Conservation (phyloP, 768 basidiomycete species). For the Austroboletus eburneus region DNA sequence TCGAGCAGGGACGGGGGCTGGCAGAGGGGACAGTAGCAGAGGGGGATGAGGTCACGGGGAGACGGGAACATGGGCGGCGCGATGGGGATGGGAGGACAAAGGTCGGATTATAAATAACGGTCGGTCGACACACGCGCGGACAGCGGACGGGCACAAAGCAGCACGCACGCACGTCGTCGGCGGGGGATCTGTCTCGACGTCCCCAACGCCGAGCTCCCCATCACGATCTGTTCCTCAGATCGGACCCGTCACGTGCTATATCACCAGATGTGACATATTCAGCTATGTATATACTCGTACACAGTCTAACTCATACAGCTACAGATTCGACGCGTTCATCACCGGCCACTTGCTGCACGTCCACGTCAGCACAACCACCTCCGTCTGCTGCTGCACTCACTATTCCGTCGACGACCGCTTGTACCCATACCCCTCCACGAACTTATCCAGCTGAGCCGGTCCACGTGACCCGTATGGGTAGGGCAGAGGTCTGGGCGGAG, state of each 20-base stretch:
- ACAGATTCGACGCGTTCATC: constrained; percentile 25
- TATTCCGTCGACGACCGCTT: constrained; percentile 64
- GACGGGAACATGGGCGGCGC: constrained; percentile 18
- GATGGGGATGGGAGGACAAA: background rate
- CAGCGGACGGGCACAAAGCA: constrained; percentile 8
- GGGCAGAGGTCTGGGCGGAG: constrained; percentile 64
- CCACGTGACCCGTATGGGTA: constrained; percentile 97
- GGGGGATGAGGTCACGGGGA: constrained; percentile 29
- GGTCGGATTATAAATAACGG: constrained; percentile 5
- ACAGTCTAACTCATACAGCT: background rate
- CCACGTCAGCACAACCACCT: background rate
- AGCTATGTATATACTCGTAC: background rate
- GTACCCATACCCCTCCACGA: constrained; percentile 74
- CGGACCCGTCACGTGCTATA: constrained; percentile 25
- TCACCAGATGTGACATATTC: constrained; percentile 6
- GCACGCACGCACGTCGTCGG: constrained; percentile 22
- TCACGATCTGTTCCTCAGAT: constrained; percentile 29
- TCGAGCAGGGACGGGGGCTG: constrained; percentile 31
- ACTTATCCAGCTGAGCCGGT: constrained; percentile 78
- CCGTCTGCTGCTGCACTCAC: constrained; percentile 46
- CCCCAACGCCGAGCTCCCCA: constrained; percentile 16
- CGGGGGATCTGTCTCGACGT: constrained; percentile 25
- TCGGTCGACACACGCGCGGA: constrained; percentile 14
- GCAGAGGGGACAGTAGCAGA: constrained; percentile 58
- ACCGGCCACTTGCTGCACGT: constrained; percentile 25